Evolutionary conservation across 2,329 filamentous ascomycete species (phyloP).

Genomic region (Juglanconis sp.): DNA sequence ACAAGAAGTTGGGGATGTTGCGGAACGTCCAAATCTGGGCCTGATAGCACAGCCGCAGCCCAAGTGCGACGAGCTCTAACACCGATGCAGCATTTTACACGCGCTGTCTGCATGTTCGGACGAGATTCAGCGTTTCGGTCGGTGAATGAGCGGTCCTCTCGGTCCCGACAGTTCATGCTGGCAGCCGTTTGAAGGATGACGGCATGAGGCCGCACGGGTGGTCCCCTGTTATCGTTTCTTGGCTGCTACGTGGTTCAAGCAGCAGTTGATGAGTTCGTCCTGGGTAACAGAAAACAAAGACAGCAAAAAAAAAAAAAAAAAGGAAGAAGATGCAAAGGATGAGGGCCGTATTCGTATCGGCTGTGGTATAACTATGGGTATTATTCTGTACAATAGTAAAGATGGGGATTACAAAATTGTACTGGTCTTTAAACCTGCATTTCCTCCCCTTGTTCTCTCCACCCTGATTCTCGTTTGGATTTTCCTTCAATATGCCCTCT

Average conservation of each 20-base stretch:
- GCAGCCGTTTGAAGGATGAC: neutral
- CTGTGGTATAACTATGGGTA: constrained; percentile 3
- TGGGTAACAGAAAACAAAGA: too few relatives aligned
- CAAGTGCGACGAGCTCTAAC: neutral
- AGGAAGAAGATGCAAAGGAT: too few relatives aligned
- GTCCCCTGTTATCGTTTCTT: too few relatives aligned
- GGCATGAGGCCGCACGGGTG: neutral
- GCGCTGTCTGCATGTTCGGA: neutral
- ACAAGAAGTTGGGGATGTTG: constrained; percentile 16
- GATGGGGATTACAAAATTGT: constrained; percentile 11
- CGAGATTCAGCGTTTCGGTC: neutral
- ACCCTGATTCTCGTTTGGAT: neutral
- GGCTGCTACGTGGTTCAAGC: too few relatives aligned
- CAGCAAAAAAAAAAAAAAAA: too few relatives aligned
- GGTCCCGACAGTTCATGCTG: neutral
- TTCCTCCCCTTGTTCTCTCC: neutral
- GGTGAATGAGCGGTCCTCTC: neutral
- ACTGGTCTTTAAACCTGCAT: neutral
- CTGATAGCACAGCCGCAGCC: neutral
- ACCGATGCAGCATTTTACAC: neutral
- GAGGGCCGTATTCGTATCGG: neutral
- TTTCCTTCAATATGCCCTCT: neutral
- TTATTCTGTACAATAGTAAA: constrained; percentile 6
- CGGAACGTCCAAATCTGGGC: neutral
- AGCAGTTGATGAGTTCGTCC: neutral